Percentiles rank a stretch among this genome's conserved stretches.
phyloP scores from a whole-genome alignment of 2,329 filamentous ascomycete species.

The Beauveria bassiana region DNA sequence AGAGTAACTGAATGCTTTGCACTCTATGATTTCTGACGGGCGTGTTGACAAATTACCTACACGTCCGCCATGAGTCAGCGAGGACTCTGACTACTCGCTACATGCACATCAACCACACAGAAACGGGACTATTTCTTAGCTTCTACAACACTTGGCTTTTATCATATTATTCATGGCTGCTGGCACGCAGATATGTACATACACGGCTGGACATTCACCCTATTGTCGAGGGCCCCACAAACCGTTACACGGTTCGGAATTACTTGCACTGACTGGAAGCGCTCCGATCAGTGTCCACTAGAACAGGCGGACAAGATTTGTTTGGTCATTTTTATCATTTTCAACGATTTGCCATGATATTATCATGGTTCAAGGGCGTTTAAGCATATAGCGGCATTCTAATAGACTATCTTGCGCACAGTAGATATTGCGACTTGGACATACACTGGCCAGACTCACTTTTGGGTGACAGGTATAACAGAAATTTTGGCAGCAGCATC shows the following conservation, averaged over 20 bases:
- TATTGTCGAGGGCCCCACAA: neutral
- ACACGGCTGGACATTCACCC: neutral
- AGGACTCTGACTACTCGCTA: no score
- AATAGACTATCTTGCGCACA: neutral
- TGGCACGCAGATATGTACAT: neutral
- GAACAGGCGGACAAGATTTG: neutral
- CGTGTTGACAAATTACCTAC: neutral
- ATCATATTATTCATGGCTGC: neutral
- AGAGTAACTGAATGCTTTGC: neutral
- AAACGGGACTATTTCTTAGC: neutral
- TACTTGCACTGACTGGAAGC: conserved; percentile 5
- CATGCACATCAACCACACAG: neutral
- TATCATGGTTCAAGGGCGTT: neutral
- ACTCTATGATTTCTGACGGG: neutral
- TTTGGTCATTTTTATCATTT: neutral
- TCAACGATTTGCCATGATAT: neutral
- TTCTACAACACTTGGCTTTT: neutral
- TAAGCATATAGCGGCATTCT: neutral
- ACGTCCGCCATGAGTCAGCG: neutral
- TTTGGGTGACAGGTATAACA: no score
- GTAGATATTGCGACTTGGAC: no score
- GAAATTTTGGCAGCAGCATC: neutral
- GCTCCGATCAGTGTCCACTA: conserved; percentile 3
- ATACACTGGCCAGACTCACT: no score
- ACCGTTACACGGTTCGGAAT: neutral